A percentile compares a stretch with the other conserved stretches of the same genome.
phyloP scores from a whole-genome alignment of 2,329 filamentous ascomycete genomes.

The Xylaria sp. region DNA sequence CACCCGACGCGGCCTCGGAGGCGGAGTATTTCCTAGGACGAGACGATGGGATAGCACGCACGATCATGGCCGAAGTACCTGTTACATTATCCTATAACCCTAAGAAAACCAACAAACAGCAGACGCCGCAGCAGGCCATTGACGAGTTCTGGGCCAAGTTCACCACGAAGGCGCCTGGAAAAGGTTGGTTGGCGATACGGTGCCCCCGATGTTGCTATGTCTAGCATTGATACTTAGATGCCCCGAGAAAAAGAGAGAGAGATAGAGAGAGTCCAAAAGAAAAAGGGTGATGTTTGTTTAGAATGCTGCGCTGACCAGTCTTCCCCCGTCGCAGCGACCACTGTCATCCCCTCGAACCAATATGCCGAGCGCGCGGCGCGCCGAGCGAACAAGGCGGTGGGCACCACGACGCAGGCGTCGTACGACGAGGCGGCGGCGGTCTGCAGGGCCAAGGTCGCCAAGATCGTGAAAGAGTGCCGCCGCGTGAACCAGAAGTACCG shows the following conservation, averaged over 20 bases:
- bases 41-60: constrained; percentile 35
- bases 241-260: background rate
- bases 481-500: constrained; percentile 87
- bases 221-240: background rate
- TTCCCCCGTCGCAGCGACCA: constrained; percentile 63
- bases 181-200: constrained; percentile 57
- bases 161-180: constrained; percentile 75
- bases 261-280: background rate
- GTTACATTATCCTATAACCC: constrained; percentile 36
- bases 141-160: constrained; percentile 81
- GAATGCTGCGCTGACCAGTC: constrained; percentile 11
- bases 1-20: constrained; percentile 39
- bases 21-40: constrained; percentile 37
- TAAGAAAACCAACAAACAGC: constrained; percentile 53
- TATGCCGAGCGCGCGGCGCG: constrained; percentile 71
- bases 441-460: constrained; percentile 72
- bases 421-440: constrained; percentile 78
- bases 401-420: constrained; percentile 68
- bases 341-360: constrained; percentile 74
- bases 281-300: background rate
- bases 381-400: constrained; percentile 63
- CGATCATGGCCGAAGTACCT: constrained; percentile 42
- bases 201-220: background rate
- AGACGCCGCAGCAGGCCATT: constrained; percentile 73
- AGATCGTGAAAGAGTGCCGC: constrained; percentile 73